Base-by-base conservation (phyloP, 441 rosid species). In the Capsella rubella region DNA sequence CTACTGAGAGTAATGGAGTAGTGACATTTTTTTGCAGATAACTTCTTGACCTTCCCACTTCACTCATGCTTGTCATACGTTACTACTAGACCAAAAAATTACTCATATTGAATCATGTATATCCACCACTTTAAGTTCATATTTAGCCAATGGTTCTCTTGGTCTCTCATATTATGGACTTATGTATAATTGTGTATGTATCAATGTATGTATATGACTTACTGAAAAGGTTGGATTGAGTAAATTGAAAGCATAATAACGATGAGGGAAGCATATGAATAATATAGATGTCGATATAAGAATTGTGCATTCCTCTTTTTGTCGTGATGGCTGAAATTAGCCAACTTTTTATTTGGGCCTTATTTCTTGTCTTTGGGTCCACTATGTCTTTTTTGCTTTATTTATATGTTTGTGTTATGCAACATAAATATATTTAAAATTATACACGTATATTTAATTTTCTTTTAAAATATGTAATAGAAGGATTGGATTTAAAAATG, bases 241-340 rank as follows among this genome's bases (percentile, higher is more conserved):
- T 46, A 7, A 46, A 7, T 47, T 47, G 51, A 47, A 47, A 10
- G 25, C 51, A 47, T 47, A 15, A 7, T 46, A 16, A 7, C 51
- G 11, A 46, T 46, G 25, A 21, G 25, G 25, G 2, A 21, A 21
- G 25, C 25, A 21, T 21, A 21, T 21, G 25, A 21, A 21, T 21
- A 21, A 21, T 21, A 21, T 21, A 21, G 27, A 16, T 47, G 27
- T 8, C 12, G 25, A 47, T 0, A 47, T 47, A 5, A 47, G 27
- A 47, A 16, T 9, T 47, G 52, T 47, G 52, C 52, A 25, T 16
- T 5, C 52, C 52, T 47, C n/a, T 47, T 47, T 47, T 47, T 47
- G 52, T 47, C 52, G 52, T 47, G 52, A 47, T 16, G 12, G 52
- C 52, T 47, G 27, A 16, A 47, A 47, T 47, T 47, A 47, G 27